Conservation (phyloP, 345 rosid species). For the Brassica nigra region DNA sequence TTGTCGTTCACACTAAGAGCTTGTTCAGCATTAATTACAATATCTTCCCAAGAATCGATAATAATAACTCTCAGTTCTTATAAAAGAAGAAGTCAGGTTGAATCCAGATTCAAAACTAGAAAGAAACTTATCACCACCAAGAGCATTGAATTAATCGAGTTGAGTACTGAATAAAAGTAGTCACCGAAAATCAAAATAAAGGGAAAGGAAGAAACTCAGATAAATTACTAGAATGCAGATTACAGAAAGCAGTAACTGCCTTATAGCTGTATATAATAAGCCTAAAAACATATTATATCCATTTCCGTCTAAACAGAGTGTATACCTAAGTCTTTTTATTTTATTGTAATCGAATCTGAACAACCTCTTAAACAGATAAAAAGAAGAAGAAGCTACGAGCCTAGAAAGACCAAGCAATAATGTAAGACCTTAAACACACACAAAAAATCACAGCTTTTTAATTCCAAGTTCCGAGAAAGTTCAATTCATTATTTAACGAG, state of each 20-base stretch:
- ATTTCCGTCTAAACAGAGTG: neutral
- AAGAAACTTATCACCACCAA: neutral
- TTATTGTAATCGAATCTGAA: neutral
- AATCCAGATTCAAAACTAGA: constrained; percentile 6
- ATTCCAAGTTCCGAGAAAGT: constrained; percentile 2
- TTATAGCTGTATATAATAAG: neutral
- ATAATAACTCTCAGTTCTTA: constrained; percentile 29
- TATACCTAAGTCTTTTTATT: neutral
- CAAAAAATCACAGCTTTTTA: constrained; percentile 22
- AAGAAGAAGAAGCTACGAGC: constrained; percentile 21
- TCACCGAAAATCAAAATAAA: neutral
- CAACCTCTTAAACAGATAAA: neutral
- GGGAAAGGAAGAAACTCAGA: neutral
- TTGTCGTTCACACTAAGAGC: constrained; percentile 39
- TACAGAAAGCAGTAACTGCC: neutral
- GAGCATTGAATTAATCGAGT: neutral
- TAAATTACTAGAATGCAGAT: neutral
- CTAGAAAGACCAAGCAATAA: constrained; percentile 15
- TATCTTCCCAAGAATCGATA: constrained; percentile 22
- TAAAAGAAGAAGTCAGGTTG: constrained; percentile 17
- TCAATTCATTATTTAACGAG: constrained; percentile 1
- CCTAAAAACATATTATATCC: neutral
- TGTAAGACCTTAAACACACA: neutral
- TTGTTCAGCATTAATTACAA: constrained; percentile 24
- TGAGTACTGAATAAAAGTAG: neutral